These are phyloP conservation scores for Scheffersomyces parashehatae DNA, from an alignment of 1,139 yeast genomes.

Conservation along the genomic window DNA sequence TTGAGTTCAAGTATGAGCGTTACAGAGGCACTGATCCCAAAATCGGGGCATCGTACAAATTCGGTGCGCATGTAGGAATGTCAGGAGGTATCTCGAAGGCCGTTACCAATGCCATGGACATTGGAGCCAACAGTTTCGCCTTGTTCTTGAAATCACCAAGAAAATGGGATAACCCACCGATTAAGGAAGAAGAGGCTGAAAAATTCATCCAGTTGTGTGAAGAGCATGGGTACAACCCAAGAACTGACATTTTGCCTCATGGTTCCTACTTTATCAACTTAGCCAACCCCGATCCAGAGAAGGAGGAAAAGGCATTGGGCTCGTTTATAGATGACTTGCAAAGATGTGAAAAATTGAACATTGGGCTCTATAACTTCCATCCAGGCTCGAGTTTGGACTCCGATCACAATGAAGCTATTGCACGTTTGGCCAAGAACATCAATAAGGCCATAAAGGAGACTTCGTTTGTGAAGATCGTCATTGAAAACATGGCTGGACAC, in stretches of 20 bases:
- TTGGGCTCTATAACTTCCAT: constrained; percentile 88
- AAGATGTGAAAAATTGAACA: constrained; percentile 81
- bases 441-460: constrained; percentile 78
- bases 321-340: constrained; percentile 85
- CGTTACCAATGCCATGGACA: constrained; percentile 68
- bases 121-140: constrained; percentile 88
- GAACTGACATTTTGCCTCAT: constrained; percentile 84
- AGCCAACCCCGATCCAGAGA: constrained; percentile 86
- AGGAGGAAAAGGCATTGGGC: constrained; percentile 70
- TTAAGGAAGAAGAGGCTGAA: constrained; percentile 62
- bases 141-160: constrained; percentile 87
- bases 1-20: constrained; percentile 19
- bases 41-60: constrained; percentile 69
- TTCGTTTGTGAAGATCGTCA: constrained; percentile 75
- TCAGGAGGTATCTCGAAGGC: constrained; percentile 78
- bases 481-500: constrained; percentile 98
- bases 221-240: constrained; percentile 65
- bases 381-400: constrained; percentile 89
- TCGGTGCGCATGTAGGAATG: constrained; percentile 82
- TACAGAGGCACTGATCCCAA: constrained; percentile 32
- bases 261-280: constrained; percentile 91
- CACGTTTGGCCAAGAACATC: constrained; percentile 71
- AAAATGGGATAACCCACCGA: constrained; percentile 84
- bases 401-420: constrained; percentile 64
- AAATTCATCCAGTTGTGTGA: constrained; percentile 66